Conservation (phyloP, 1,139 yeast genomes). For the Lodderomyces theae region DNA sequence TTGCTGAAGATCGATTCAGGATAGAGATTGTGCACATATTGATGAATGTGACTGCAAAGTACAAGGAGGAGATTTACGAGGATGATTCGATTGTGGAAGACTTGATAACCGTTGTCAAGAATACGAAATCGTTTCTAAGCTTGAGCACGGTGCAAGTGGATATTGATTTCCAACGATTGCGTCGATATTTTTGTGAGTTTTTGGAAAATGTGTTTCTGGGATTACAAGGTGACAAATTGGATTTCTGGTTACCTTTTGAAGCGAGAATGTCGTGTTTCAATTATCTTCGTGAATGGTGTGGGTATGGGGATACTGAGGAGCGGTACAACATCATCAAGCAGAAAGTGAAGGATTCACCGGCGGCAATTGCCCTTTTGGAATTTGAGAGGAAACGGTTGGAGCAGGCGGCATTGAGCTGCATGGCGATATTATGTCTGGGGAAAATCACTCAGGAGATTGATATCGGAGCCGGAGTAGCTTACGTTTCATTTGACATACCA, state of each 20-base stretch:
- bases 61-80: conserved; percentile 45
- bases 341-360: conserved; percentile 47
- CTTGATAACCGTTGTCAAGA: conserved; percentile 62
- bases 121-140: conserved; percentile 62
- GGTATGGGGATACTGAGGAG: conserved; percentile 74
- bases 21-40: conserved; percentile 79
- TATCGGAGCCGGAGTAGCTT: conserved; percentile 36
- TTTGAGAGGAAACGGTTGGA: conserved; percentile 75
- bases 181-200: conserved; percentile 78
- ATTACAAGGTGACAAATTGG: conserved; percentile 38
- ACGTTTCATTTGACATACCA: conserved; percentile 67
- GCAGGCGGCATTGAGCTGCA: conserved; percentile 70
- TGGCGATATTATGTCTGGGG: conserved; percentile 78
- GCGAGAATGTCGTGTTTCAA: conserved; percentile 82
- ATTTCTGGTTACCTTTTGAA: conserved; percentile 74
- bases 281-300: conserved; percentile 91
- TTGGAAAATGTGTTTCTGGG: conserved; percentile 67
- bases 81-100: conserved; percentile 73
- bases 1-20: conserved; percentile 51
- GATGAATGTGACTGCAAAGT: conserved; percentile 65
- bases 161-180: conserved; percentile 70
- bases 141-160: conserved; percentile 58
- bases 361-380: conserved; percentile 75
- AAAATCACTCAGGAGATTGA: conserved; percentile 52
- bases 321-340: conserved; percentile 64